Evolutionary conservation across 495 filamentous ascomycete species (phyloP), one percentile per base, ranked within the genome.

Genomic region (Astrocystis sublimbata): DNA sequence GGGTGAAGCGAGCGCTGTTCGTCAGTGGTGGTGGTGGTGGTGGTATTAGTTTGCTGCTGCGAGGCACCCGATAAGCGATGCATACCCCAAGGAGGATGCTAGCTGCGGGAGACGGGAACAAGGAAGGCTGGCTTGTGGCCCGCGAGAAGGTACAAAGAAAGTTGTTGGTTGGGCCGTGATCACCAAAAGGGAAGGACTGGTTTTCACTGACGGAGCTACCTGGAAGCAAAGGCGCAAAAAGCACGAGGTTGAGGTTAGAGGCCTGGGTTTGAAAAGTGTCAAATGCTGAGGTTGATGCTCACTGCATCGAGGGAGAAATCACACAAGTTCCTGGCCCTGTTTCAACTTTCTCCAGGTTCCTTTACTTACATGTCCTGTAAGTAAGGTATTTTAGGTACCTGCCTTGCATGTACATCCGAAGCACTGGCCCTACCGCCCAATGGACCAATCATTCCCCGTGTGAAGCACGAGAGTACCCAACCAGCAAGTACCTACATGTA

Each of bases 291-390:
- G n/a, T n/a, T n/a, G n/a, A n/a, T n/a, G n/a, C n/a, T n/a, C n/a
- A n/a, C n/a, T n/a, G n/a, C n/a, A 13, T 23, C 36, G 52, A 31
- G 28, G 40, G 40, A 19, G 26, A 57, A 36, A 33, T 43, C 43
- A 28, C 23, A 56, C 23, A 23, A 56, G 24, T 57, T 43, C 54
- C 54, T 57, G 54, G 54, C 54, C n/a, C 26, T 57, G 54, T 57
- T 57, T 57, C 54, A 57, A 57, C 54, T 57, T 40, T 57, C 38
- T 33, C 35, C 35, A 40, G 54, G 54, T 45, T 33, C 6, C 49
- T 51, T 15, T 33, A n/a, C n/a, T n/a, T n/a, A n/a, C n/a, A n/a
- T n/a, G n/a, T n/a, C n/a, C n/a, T n/a, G n/a, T n/a, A n/a, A n/a
- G n/a, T n/a, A n/a, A n/a, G n/a, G n/a, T n/a, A n/a, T n/a, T n/a